phyloP scores from a whole-genome alignment of 2,329 filamentous ascomycete species.

The Microcyclospora tardicrescens region DNA sequence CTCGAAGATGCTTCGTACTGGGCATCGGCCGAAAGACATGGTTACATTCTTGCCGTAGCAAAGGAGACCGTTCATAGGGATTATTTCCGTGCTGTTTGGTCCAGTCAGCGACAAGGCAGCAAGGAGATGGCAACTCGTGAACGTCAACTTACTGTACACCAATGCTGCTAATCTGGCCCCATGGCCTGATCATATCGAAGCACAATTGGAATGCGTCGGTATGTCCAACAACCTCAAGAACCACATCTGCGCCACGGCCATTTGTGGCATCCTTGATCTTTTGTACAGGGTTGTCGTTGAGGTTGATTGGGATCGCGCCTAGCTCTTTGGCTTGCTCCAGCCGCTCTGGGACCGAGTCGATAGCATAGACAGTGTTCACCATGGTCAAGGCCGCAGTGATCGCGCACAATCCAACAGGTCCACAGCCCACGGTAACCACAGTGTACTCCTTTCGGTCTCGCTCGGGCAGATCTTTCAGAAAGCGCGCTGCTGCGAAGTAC shows the following conservation, averaged over 20 bases:
- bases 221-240: conserved; percentile 47
- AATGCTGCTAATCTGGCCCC: conserved; percentile 35
- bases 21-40: conserved; percentile 38
- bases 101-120: not conserved
- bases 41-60: conserved; percentile 39
- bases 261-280: conserved; percentile 63
- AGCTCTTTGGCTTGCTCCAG: conserved; percentile 59
- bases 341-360: conserved; percentile 52
- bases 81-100: conserved; percentile 19
- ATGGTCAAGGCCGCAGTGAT: conserved; percentile 20
- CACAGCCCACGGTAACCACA: conserved; percentile 72
- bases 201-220: conserved; percentile 35
- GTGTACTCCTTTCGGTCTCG: conserved; percentile 53
- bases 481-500: conserved; percentile 71
- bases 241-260: conserved; percentile 71
- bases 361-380: conserved; percentile 21
- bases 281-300: conserved; percentile 39
- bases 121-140: not conserved
- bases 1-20: conserved; percentile 37
- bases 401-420: conserved; percentile 67
- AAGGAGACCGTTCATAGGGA: conserved; percentile 35
- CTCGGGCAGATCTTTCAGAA: conserved; percentile 48
- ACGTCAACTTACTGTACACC: conserved; percentile 29
- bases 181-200: conserved; percentile 37
- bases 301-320: conserved; percentile 75